Base-by-base conservation (phyloP, 768 basidiomycete species). In the Agaricus sinodeliciosus region DNA sequence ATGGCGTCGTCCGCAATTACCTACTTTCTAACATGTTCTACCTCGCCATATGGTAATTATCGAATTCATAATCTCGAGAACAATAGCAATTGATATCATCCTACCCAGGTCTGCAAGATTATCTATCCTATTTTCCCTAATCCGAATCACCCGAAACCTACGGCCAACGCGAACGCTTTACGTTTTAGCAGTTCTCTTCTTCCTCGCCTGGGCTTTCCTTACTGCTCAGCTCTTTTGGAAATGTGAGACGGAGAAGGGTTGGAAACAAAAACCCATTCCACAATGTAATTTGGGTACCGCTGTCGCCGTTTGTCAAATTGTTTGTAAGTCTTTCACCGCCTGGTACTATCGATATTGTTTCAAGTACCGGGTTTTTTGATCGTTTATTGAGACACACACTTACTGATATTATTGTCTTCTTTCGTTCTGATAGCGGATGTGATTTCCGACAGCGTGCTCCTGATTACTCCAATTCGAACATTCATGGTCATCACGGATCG, bases 201-300 rank as follows among this genome's bases (percentile, higher is more conserved):
- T 66, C 27, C 11, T 64, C 34, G 67, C 67, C 27, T 59, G 60
- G 42, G 41, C 57, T 19, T 56, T 78, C 49, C 68, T 79, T 25
- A 59, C 76, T 12, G 63, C 70, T 11, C 76, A 80, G 56, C 59
- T 78, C 1, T 68, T 72, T 57, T 72, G 73, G 73, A 63, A 75
- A 19, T 79, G 75, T 61, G 65, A 72, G 58, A 59, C 65, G 3
- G 58, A 68, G 15, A 31, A 48, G 12, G 40, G 37, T 2, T 53
- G 51, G 51, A 53, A 53, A n/a, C 7, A 28, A 18, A 22, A 26
- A 11, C 9, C 9, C 16, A 16, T 46, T 6, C 43, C 25, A 18
- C 43, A 40, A 13, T 53, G 51, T 40, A 39, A 9, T 15, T 27
- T 53, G 26, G 46, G 51, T 13, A 13, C 3, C 13, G 51, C 26